Conservation (phyloP, 1,284 basidiomycete species). For the Papiliotrema nemorosa region DNA sequence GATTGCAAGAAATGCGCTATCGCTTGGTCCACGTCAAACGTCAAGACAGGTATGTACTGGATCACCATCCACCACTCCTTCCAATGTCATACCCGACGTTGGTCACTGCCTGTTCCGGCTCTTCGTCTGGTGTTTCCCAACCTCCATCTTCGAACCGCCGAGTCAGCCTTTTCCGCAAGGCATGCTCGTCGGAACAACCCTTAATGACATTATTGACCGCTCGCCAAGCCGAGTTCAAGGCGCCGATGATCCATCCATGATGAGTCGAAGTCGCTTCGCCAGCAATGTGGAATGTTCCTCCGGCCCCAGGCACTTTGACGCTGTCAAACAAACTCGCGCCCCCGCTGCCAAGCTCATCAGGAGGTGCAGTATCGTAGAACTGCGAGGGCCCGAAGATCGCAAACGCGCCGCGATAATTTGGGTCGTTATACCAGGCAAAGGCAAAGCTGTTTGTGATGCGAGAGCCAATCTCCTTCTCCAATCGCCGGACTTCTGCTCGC, state of each 20-base stretch:
- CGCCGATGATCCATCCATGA: neutral
- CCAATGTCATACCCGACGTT: neutral
- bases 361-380: neutral
- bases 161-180: neutral
- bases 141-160: neutral
- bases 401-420: neutral
- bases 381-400: neutral
- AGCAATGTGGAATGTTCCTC: neutral
- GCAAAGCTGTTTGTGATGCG: neutral
- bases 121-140: neutral
- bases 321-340: neutral
- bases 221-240: neutral
- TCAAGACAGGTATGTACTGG: no score
- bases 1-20: no score
- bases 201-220: neutral
- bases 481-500: no score
- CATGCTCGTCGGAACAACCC: neutral
- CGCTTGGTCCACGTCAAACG: no score
- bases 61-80: neutral
- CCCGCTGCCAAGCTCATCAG: neutral
- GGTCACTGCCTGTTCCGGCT: neutral
- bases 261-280: neutral
- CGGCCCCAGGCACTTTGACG: neutral
- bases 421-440: neutral
- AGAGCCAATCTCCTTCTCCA: no score